Percentiles rank a stretch among this genome's conserved stretches.
These are phyloP conservation scores for Beauveria australis DNA, from an alignment of 2,329 filamentous ascomycete species.

Conservation along the genomic window DNA sequence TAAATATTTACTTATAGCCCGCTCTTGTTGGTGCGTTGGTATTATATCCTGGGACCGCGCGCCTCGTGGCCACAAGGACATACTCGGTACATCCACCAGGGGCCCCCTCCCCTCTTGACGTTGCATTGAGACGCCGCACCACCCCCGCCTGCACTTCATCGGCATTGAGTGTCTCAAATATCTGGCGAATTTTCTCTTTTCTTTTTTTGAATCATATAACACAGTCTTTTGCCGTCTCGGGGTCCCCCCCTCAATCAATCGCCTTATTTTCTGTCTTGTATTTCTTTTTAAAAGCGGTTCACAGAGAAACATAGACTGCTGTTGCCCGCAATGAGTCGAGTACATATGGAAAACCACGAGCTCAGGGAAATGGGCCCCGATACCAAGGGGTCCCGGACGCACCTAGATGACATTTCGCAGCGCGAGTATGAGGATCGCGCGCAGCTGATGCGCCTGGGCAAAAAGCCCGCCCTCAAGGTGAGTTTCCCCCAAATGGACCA, in stretches of 20 bases:
- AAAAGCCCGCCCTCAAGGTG: slow-evolving; percentile 6
- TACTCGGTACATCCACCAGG: no score
- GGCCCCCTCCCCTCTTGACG: no score
- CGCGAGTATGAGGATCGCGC: slow-evolving; percentile 5
- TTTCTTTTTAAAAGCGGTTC: no score
- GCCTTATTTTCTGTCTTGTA: no score
- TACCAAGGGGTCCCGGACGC: neutral
- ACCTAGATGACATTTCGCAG: neutral
- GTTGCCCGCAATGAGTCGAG: neutral
- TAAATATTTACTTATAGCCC: neutral
- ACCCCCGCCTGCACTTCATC: neutral
- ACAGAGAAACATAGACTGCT: neutral
- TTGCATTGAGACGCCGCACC: neutral
- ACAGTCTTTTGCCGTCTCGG: no score
- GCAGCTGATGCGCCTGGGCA: slow-evolving; percentile 6
- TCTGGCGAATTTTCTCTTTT: neutral
- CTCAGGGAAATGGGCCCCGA: neutral
- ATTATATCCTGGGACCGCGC: no score
- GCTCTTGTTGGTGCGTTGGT: neutral
- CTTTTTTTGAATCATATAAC: neutral
- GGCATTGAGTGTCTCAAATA: neutral
- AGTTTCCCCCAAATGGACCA: neutral
- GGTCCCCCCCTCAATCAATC: no score
- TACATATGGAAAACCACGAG: neutral
- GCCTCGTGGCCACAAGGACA: no score